A percentile compares a stretch with the other conserved stretches of the same genome.
phyloP scores from a whole-genome alignment of 805 yeast genomes.

The Ogataea paraovalis region DNA sequence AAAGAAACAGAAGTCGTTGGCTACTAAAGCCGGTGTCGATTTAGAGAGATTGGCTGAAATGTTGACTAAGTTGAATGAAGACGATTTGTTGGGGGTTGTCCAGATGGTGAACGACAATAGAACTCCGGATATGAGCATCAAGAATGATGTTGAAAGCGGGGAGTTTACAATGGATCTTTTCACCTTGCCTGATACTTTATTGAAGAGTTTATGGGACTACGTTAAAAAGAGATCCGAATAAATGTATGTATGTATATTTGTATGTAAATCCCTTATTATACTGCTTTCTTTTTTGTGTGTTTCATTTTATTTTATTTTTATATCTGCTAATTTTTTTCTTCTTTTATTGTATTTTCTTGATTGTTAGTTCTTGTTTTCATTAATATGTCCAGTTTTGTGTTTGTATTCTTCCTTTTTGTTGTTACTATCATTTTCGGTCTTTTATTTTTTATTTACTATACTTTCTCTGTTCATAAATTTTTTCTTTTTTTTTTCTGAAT shows the following conservation, averaged over 20 bases:
- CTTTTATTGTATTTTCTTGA: neutral
- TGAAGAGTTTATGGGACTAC: conserved; percentile 92
- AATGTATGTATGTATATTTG: neutral
- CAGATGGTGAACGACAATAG: conserved; percentile 97
- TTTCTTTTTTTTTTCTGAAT: too few species aligned
- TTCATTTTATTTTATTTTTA: neutral
- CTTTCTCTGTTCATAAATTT: neutral
- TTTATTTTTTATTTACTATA: neutral
- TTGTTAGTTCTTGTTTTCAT: neutral
- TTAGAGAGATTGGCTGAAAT: conserved; percentile 89
- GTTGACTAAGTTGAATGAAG: conserved; percentile 82
- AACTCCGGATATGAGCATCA: conserved; percentile 91
- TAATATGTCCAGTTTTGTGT: neutral
- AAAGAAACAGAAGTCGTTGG: conserved; percentile 51
- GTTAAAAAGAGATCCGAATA: conserved; percentile 61
- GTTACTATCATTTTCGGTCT: neutral
- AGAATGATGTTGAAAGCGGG: conserved; percentile 93
- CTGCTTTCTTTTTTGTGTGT: neutral
- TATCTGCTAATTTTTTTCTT: neutral
- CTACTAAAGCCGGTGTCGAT: conserved; percentile 75
- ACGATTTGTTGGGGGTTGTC: conserved; percentile 88
- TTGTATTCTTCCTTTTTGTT: neutral
- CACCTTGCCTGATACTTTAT: conserved; percentile 85
- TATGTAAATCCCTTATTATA: too few species aligned
- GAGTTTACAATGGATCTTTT: conserved; percentile 95